Conservation (phyloP, 2,329 filamentous ascomycete genomes). For the Trichoderma sp. region DNA sequence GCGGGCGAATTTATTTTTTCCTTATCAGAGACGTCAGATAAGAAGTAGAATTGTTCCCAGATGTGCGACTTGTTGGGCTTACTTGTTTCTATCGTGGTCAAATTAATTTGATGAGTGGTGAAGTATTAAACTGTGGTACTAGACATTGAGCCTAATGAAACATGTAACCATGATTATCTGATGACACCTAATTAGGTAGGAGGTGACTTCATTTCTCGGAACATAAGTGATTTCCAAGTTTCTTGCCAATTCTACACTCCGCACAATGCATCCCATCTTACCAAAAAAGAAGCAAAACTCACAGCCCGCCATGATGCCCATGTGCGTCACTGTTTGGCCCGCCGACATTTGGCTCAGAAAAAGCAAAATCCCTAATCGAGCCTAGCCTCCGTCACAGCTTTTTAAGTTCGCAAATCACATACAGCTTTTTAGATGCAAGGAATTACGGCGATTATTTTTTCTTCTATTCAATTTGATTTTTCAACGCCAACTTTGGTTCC, state of each 20-base stretch:
- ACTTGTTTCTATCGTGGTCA: background rate
- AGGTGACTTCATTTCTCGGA: background rate
- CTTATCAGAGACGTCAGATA: background rate
- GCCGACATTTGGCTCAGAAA: background rate
- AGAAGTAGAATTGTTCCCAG: background rate
- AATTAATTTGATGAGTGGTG: background rate
- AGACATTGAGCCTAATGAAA: background rate
- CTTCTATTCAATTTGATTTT: too few species aligned
- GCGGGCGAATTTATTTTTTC: background rate
- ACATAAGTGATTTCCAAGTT: background rate
- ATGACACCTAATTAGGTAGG: background rate
- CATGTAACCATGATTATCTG: background rate
- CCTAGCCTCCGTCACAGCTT: background rate
- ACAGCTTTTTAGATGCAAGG: background rate
- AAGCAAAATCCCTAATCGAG: background rate
- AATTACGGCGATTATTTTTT: background rate
- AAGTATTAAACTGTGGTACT: background rate
- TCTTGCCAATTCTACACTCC: background rate
- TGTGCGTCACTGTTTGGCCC: conserved; percentile 31
- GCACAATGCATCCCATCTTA: background rate
- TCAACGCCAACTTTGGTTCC: background rate
- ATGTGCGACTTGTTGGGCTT: background rate
- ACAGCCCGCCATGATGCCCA: conserved; percentile 30
- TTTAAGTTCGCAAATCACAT: background rate
- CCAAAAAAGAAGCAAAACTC: background rate